Conservation (phyloP, 176 grass and related monocot genomes). For the Poa pratensis region DNA sequence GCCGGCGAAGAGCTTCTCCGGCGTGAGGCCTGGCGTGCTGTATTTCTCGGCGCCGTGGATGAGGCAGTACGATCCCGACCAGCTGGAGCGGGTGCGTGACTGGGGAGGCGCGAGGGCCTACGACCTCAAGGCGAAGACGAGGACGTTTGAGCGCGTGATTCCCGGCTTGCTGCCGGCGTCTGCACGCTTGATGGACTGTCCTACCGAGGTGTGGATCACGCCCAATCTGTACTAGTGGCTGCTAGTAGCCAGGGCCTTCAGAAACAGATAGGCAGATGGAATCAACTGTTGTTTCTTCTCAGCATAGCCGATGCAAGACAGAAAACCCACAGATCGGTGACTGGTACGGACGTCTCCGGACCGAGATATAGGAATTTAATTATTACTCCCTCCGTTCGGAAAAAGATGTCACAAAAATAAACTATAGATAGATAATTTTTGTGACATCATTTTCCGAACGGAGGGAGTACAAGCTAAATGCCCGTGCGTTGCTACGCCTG, state of each 20-base stretch:
- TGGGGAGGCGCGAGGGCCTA: not conserved
- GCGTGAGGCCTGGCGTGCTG: slow-evolving; percentile 6
- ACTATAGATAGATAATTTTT: too few species aligned
- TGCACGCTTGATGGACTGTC: not conserved
- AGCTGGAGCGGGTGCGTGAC: not conserved
- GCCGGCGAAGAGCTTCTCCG: not conserved
- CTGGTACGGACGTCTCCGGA: too few species aligned
- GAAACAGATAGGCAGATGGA: too few species aligned
- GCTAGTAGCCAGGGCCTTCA: not conserved
- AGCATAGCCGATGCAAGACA: too few species aligned
- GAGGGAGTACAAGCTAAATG: too few species aligned
- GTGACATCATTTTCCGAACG: too few species aligned
- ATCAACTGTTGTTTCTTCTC: too few species aligned
- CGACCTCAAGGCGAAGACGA: not conserved
- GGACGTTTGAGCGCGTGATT: not conserved
- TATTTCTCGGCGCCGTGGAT: slow-evolving; percentile 30
- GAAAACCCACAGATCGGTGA: too few species aligned
- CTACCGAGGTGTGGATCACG: slow-evolving; percentile 7
- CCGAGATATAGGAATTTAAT: too few species aligned
- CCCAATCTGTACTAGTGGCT: not conserved
- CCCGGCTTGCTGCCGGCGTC: not conserved
- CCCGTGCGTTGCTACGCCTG: too few species aligned
- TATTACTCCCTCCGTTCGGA: too few species aligned
- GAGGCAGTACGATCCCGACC: not conserved
- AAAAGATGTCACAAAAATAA: too few species aligned